phyloP scores from a whole-genome alignment of 768 basidiomycete genomes.

The Collybiopsis confluens region DNA sequence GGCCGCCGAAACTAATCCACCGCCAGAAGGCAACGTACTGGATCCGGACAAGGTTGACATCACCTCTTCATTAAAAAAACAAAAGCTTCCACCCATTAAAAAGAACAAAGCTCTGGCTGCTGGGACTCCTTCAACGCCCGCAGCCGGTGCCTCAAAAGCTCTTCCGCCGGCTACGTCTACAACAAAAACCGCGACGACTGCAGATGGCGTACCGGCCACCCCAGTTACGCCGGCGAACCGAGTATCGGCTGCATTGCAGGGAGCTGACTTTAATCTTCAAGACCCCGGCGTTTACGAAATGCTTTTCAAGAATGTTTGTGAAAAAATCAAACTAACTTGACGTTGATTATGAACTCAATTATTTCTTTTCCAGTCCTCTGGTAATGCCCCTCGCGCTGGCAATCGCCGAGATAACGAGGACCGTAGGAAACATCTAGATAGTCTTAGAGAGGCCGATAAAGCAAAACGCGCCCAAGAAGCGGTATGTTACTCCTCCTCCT shows the following conservation, averaged over 20 bases:
- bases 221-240: slow-evolving; percentile 19
- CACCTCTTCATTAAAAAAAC: slow-evolving; percentile 35
- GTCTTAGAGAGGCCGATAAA: slow-evolving; percentile 66
- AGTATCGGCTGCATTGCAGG: slow-evolving; percentile 39
- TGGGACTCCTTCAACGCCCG: slow-evolving; percentile 18
- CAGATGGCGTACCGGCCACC: slow-evolving; percentile 14
- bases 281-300: slow-evolving; percentile 59
- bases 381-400: slow-evolving; percentile 40
- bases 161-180: slow-evolving; percentile 20
- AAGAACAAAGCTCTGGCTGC: slow-evolving; percentile 47
- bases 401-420: slow-evolving; percentile 54
- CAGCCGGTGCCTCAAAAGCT: slow-evolving; percentile 21
- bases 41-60: slow-evolving; percentile 10
- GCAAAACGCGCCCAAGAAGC: slow-evolving; percentile 52
- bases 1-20: neutral
- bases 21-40: neutral
- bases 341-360: neutral
- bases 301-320: slow-evolving; percentile 53
- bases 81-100: slow-evolving; percentile 65
- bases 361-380: slow-evolving; percentile 30
- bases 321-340: neutral
- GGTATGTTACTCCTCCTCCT: slow-evolving; percentile 29
- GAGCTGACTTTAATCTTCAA: slow-evolving; percentile 59
- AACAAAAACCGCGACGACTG: slow-evolving; percentile 11
- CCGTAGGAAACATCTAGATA: slow-evolving; percentile 60